Evolutionary conservation across 192 early-diverging fungal species (phyloP), one percentile per base, ranked within the genome.

Genomic region (Linnemannia exigua): DNA sequence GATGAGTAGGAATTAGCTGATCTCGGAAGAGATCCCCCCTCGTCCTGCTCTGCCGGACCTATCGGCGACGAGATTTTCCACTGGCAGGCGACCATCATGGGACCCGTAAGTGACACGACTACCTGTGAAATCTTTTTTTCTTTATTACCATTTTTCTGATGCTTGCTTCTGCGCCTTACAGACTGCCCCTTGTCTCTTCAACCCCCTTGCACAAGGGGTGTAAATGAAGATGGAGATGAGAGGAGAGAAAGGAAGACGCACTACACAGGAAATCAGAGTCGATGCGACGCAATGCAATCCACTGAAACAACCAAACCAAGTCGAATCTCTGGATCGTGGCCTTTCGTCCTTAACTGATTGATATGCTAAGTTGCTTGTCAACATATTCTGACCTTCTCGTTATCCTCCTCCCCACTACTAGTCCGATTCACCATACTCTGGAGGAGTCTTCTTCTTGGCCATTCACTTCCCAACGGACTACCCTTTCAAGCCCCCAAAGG

Each of bases 391-490:
- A 2, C n/a, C 77, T 19, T 67, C 11, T 61, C 9, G 61, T 58
- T 19, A 70, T n/a, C n/a, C 46, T 66, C 51, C 52, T 51, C 41
- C 36, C 4, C 63, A 61, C 79, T 35, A 72, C 63, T 91, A 98
- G 96, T 73, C 88, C 54, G 97, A 98, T 87, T 96, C 95, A 84
- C 98, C 98, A 77, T 99, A 97, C 84, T 77, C 91, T 77, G 95
- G 95, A 68, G 98, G 98, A 78, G 96, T 99, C 44, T 99, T 98
- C 92, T 98, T 99, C 93, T 92, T 99, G 77, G 91, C 95, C 37
- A 99, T 99, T 88, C 95, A 96, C 89, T 99, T 99, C 89, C 98
- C 98, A 20, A 98, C 97, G 61, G 98, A 98, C 88, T 98, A 98
- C 81, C 97, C 97, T 51, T 99, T 98, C 91, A 98, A 99, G 93